Evolutionary conservation across 139 green algal species (phyloP).

Genomic region (Ettlia oleoabundans): DNA sequence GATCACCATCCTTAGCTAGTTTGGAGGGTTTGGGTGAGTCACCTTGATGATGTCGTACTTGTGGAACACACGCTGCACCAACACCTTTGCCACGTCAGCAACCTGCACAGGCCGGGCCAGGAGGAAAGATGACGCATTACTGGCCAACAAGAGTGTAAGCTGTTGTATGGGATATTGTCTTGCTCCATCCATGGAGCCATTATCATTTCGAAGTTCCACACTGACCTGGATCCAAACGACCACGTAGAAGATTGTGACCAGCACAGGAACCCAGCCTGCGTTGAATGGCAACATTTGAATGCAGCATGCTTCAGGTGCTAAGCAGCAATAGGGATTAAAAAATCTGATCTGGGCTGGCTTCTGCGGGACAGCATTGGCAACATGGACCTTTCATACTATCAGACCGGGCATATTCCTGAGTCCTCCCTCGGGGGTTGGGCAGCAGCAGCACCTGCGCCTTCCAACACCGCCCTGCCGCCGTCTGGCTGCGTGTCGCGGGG

Average conservation of each 20-base stretch:
- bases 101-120: slow-evolving; percentile 23
- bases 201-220: no score
- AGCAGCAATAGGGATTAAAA: no score
- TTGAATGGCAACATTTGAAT: no score
- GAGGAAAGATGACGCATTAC: slow-evolving; percentile 42
- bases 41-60: slow-evolving; percentile 7
- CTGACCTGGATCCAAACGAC: slow-evolving; percentile 36
- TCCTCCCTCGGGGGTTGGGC: not conserved
- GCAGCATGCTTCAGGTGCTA: no score
- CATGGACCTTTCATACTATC: no score
- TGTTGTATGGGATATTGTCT: no score
- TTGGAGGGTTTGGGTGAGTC: no score
- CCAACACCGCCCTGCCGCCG: slow-evolving; percentile 43
- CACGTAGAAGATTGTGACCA: slow-evolving; percentile 40
- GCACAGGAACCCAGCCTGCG: slow-evolving; percentile 41
- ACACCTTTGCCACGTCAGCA: slow-evolving; percentile 45
- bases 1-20: no score
- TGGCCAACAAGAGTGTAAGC: not conserved
- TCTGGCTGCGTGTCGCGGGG: slow-evolving; percentile 41
- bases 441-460: slow-evolving; percentile 34
- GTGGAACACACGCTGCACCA: slow-evolving; percentile 9
- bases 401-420: no score
- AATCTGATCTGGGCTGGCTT: no score
- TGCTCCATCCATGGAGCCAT: not conserved
- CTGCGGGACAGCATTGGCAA: no score